Base-by-base conservation (phyloP, 2,329 filamentous ascomycete species). In the Colletotrichum liriopes region DNA sequence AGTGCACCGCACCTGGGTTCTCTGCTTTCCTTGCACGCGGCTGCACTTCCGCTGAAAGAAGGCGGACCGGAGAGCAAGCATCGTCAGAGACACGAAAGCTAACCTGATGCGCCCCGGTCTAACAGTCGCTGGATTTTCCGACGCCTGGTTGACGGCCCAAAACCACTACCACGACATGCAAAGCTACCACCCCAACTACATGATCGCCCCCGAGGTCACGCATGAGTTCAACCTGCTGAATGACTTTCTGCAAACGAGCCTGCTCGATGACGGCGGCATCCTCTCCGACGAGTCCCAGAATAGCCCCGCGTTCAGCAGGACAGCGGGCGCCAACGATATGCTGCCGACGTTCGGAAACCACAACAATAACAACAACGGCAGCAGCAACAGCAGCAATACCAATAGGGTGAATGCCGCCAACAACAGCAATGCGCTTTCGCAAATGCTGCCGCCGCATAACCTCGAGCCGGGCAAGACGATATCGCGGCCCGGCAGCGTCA, bases 211-310 rank as follows among this genome's bases (percentile, higher is more conserved):
- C 74, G 96, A 99, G 83, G 94, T 98, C 77, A 95, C 93, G 73
- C 96, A 96, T 84, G 96, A 99, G 86, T 98, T 98, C 82, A 98
- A 98, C 80, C 86, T 98, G 63, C 90, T 99, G 79, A 97, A 97
- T 86, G 96, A 99, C 82, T 98, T 98, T 80, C 89, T 99, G 73
- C 96, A 95, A 82, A 97, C 92, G 76, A 97, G 94, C 80, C 86
- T 98, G 67, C 89, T 98, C 75, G 95, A 98, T 83, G 95, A 97
- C 81, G 90, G 90, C 73, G 91, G 91, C 64, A 88, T 92, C 71
- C 90, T 92, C 67, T 89, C 91, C 45, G 91, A 94, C 73, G 93
- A 94, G 75, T 86, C 87, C 75, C 87, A 89, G 67, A 87, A 90
- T 74, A 84, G 80, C 76, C 79, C 83, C 69, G 79, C 82, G 54